Evolutionary conservation across 345 rosid genomes (phyloP).

Genomic region (Ceriops decandra): DNA sequence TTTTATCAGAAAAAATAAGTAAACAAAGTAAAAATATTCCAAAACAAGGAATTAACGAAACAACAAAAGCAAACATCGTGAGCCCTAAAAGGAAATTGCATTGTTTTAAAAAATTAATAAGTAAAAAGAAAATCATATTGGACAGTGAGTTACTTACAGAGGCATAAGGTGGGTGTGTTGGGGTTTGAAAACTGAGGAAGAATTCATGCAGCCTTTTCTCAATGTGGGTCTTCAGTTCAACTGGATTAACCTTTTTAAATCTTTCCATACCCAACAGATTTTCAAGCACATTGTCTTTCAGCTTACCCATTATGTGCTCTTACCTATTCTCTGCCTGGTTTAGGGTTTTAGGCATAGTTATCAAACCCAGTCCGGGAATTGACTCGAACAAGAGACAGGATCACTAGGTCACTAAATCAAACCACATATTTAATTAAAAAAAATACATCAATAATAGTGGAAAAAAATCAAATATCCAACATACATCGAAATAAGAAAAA

Average conservation of each 20-base stretch:
- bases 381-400: too few relatives aligned
- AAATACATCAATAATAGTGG: too few relatives aligned
- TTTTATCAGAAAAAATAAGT: too few relatives aligned
- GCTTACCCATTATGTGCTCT: constrained; percentile 11
- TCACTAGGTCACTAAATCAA: too few relatives aligned
- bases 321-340: neutral
- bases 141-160: constrained; percentile 12
- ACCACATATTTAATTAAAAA: too few relatives aligned
- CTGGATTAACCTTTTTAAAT: neutral
- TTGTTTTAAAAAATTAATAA: neutral
- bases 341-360: neutral
- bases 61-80: too few relatives aligned
- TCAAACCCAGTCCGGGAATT: too few relatives aligned
- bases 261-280: constrained; percentile 15
- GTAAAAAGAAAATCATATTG: neutral
- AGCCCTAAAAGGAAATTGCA: neutral
- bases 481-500: too few relatives aligned
- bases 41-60: too few relatives aligned
- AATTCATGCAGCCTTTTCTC: constrained; percentile 9
- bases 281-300: constrained; percentile 16
- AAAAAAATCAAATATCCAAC: too few relatives aligned
- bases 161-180: constrained; percentile 31
- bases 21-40: too few relatives aligned
- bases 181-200: constrained; percentile 14
- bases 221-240: constrained; percentile 3